A percentile compares a stretch with the other conserved stretches of the same genome.
Evolutionary conservation across 805 yeast genomes (phyloP).

Genomic region (Suhomyces prunicola): DNA sequence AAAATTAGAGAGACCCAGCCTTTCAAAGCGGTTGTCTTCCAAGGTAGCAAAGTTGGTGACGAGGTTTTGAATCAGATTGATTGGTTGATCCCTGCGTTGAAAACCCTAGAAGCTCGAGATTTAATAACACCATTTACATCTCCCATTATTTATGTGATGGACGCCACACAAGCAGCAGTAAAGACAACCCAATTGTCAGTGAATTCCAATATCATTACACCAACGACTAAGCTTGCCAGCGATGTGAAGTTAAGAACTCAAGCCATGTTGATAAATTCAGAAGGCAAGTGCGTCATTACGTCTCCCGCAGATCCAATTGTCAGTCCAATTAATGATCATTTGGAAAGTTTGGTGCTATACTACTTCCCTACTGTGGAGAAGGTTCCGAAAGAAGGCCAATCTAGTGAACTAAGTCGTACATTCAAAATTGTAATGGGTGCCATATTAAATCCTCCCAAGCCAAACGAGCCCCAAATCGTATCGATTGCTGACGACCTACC

Average conservation of each 20-base stretch:
- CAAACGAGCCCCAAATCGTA: not conserved
- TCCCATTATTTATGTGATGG: not conserved
- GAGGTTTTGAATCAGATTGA: constrained; percentile 57
- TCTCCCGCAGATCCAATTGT: constrained; percentile 62
- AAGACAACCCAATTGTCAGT: not conserved
- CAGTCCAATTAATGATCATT: constrained; percentile 55
- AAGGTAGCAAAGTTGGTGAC: constrained; percentile 54
- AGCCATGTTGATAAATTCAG: constrained; percentile 17
- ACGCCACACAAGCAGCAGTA: not conserved
- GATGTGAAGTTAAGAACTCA: constrained; percentile 50
- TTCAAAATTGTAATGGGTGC: constrained; percentile 27
- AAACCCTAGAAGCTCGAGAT: constrained; percentile 50
- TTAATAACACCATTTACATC: not conserved
- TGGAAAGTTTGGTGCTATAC: constrained; percentile 44
- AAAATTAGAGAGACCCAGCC: constrained; percentile 16
- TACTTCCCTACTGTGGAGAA: constrained; percentile 46
- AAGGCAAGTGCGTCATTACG: constrained; percentile 60
- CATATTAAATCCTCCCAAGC: not conserved
- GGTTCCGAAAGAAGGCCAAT: constrained; percentile 41
- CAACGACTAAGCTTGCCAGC: constrained; percentile 47
- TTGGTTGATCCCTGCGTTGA: constrained; percentile 52
- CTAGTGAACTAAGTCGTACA: constrained; percentile 61
- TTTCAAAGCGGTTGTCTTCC: constrained; percentile 45
- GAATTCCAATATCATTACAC: constrained; percentile 28
- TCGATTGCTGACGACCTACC: not conserved